A percentile compares a stretch with the other conserved stretches of the same genome.
Conservation (phyloP, 2,329 filamentous ascomycete species). For the Alternaria postmessia region DNA sequence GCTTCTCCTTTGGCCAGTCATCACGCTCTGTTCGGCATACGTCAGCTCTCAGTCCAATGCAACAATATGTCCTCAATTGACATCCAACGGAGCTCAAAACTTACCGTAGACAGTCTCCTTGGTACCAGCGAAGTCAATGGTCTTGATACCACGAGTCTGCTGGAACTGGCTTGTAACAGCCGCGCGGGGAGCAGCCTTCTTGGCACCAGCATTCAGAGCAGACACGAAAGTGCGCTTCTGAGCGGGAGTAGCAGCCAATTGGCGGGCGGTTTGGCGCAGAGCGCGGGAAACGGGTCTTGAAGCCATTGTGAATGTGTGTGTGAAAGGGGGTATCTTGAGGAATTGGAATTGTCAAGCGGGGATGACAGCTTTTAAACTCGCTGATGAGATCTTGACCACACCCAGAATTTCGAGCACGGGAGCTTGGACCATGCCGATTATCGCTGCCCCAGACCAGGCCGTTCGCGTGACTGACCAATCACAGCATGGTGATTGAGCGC, state of each 20-base stretch:
- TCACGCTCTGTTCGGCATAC: slow-evolving; percentile 74
- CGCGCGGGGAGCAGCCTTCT: slow-evolving; percentile 56
- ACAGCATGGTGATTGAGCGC: fast-evolving
- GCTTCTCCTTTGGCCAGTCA: slow-evolving; percentile 99
- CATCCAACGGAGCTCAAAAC: slow-evolving; percentile 36
- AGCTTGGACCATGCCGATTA: slow-evolving; percentile 22
- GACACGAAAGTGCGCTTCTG: slow-evolving; percentile 67
- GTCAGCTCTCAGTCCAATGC: slow-evolving; percentile 34
- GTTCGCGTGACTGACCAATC: slow-evolving; percentile 19
- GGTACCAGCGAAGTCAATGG: slow-evolving; percentile 95
- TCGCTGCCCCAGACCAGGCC: slow-evolving; percentile 21
- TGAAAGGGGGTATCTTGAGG: slow-evolving; percentile 45
- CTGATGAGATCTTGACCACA: slow-evolving; percentile 11
- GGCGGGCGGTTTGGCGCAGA: slow-evolving; percentile 65
- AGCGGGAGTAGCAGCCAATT: slow-evolving; percentile 60
- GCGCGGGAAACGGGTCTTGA: slow-evolving; percentile 74
- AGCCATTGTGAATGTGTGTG: slow-evolving; percentile 70
- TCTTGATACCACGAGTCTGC: slow-evolving; percentile 90
- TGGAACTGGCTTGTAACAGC: slow-evolving; percentile 63
- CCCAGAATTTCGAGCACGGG: slow-evolving; percentile 23
- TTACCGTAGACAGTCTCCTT: slow-evolving; percentile 95
- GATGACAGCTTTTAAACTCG: slow-evolving; percentile 37
- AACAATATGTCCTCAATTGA: background rate
- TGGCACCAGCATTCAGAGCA: slow-evolving; percentile 58
- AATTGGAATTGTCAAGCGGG: slow-evolving; percentile 29